Evolutionary conservation across 257 asterid species (phyloP), one percentile per base, ranked within the genome.

Genomic region (Salvia miltiorrhiza): DNA sequence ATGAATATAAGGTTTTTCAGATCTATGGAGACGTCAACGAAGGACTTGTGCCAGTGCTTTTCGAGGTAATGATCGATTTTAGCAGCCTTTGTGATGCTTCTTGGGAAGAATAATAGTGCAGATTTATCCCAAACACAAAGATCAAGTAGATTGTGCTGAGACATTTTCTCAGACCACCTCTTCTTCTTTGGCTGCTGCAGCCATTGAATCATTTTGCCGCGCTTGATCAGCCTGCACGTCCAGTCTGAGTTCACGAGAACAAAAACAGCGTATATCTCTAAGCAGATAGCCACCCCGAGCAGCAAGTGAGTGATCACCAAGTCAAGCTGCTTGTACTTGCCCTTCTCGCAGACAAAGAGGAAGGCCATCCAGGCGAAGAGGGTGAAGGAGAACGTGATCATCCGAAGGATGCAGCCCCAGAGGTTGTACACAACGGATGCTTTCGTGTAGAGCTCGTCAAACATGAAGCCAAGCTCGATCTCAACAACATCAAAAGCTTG

Each of bases 401-500:
- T 1, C 14, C 82, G 78, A 9, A 71, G 61, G 39, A 79, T 6
- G 48, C 32, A 28, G 58, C 88, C 86, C 44, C 9, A 9, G 26
- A 30, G 11, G 4, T 79, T 76, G 58, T 72, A 76, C 48, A 77
- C 69, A 0, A 70, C 8, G 1, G 86, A 77, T 13, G 83, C 86
- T 69, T 83, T 83, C 1, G 88, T 85, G 68, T 74, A 83, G 62
- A 83, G 70, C 78, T 77, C 75, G 24, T 83, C 90, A 14, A 76
- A 83, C 50, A 84, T 77, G 62, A 83, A 79, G 2, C 82, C 81
- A 63, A 85, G 86, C 54, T 85, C 90, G 11, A 76, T 64, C 79
- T 81, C 90, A 13, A 83, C 76, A n/a, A 80, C 88, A 13, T 9
- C 28, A 60, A 85, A 83, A 63, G 84, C 88, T 20, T 77, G 4